Evolutionary conservation across 306 rosid species (phyloP).

Genomic region (Vigna trinervia): DNA sequence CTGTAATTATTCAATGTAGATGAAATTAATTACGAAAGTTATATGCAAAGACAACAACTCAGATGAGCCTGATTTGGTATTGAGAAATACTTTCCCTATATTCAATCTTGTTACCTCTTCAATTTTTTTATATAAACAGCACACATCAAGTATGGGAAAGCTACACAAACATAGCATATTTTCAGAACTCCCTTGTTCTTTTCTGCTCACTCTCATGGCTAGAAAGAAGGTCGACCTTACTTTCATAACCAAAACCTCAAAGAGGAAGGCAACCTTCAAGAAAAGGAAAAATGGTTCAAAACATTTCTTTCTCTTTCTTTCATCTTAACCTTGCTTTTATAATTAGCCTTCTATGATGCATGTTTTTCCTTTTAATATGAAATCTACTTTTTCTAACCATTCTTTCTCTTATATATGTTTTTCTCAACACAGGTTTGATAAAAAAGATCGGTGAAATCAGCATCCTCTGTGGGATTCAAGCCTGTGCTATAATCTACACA

Average conservation of each 20-base stretch:
- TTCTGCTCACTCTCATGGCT: constrained; percentile 29
- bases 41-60: background rate
- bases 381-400: background rate
- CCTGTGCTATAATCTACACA: constrained; percentile 41
- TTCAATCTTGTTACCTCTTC: background rate
- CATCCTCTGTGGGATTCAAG: constrained; percentile 41
- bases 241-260: constrained; percentile 34
- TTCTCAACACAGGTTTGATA: constrained; percentile 25
- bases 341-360: background rate
- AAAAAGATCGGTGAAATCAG: constrained; percentile 33
- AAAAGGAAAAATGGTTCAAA: constrained; percentile 38
- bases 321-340: background rate
- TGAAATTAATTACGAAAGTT: background rate
- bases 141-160: background rate
- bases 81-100: background rate
- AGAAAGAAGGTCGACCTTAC: constrained; percentile 40
- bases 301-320: background rate
- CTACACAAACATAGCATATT: background rate
- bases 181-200: background rate
- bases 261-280: constrained; percentile 37
- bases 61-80: background rate
- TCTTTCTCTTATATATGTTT: background rate
- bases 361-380: background rate
- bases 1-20: background rate
- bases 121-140: constrained; percentile 16